phyloP scores from a whole-genome alignment of 169 alveolate genomes.

The Plasmodium sp. region DNA sequence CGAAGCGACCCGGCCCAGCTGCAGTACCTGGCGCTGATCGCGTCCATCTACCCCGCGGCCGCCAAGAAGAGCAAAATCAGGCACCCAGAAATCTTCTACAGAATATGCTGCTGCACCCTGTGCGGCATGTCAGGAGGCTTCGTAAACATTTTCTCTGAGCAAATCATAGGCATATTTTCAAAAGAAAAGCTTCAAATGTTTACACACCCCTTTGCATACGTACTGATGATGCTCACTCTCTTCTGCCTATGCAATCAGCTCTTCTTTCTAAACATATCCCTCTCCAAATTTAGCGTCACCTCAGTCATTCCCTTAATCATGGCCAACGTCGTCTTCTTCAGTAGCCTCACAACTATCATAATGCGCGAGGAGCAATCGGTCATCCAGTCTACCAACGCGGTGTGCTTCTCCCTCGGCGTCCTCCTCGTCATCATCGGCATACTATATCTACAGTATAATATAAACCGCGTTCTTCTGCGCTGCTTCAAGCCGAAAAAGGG shows the following conservation, averaged over 20 bases:
- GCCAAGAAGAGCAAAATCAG: not conserved
- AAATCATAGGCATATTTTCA: constrained; percentile 39
- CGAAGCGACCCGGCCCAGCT: not conserved
- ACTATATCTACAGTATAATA: constrained; percentile 51
- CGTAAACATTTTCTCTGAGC: constrained; percentile 58
- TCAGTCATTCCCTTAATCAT: constrained; percentile 60
- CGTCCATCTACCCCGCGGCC: constrained; percentile 2
- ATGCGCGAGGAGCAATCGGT: constrained; percentile 16
- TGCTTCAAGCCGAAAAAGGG: not conserved
- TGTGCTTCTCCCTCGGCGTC: constrained; percentile 28
- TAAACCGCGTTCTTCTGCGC: not conserved
- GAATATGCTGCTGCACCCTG: constrained; percentile 47
- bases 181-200: constrained; percentile 20
- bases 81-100: constrained; percentile 2
- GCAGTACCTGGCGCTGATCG: constrained; percentile 16
- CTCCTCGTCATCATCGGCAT: constrained; percentile 46
- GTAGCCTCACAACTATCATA: constrained; percentile 47
- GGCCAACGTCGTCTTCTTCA: constrained; percentile 47
- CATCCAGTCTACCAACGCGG: not conserved
- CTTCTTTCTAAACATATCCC: constrained; percentile 25
- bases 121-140: constrained; percentile 73
- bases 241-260: constrained; percentile 53
- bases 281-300: constrained; percentile 45
- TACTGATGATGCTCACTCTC: constrained; percentile 19
- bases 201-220: constrained; percentile 18